phyloP scores from a whole-genome alignment of 2,329 filamentous ascomycete genomes.

The Arthrobotrys sphaeroides region DNA sequence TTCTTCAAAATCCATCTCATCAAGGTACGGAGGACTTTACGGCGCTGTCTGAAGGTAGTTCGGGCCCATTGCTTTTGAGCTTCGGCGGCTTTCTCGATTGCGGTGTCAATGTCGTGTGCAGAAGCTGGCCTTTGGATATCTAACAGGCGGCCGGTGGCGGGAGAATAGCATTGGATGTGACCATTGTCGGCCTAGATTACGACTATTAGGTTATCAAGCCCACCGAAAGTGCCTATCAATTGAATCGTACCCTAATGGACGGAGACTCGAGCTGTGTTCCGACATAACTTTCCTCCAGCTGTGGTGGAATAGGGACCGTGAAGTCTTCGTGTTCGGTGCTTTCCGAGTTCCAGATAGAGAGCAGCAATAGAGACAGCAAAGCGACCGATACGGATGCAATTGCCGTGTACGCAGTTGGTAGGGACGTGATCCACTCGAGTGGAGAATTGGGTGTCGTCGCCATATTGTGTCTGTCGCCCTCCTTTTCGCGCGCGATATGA shows the following conservation, averaged over 20 bases:
- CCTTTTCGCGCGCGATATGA: background rate
- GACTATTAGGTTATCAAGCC: background rate
- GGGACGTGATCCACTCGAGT: conserved; percentile 19
- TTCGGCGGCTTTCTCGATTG: conserved; percentile 75
- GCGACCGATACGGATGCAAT: conserved; percentile 29
- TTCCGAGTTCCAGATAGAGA: conserved; percentile 32
- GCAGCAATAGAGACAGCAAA: background rate
- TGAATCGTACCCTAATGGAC: conserved; percentile 19
- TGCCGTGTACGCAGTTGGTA: conserved; percentile 7
- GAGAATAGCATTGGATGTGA: conserved; percentile 74
- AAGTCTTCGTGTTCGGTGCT: conserved; percentile 37
- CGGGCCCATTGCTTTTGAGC: conserved; percentile 81
- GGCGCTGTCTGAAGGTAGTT: conserved; percentile 80
- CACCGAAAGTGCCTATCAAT: background rate
- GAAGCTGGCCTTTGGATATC: conserved; percentile 81
- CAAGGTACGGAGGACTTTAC: conserved; percentile 81
- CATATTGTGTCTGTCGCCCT: background rate
- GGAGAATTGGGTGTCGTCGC: conserved; percentile 18
- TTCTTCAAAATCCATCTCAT: conserved; percentile 85
- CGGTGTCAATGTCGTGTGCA: conserved; percentile 78
- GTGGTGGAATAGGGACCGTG: conserved; percentile 21
- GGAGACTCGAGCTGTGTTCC: conserved; percentile 27
- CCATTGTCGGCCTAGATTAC: conserved; percentile 21
- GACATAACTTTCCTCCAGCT: conserved; percentile 33
- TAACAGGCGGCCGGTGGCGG: conserved; percentile 85